Evolutionary conservation across 2,329 filamentous ascomycete species (phyloP).

Genomic region (Trichoderma sp.): DNA sequence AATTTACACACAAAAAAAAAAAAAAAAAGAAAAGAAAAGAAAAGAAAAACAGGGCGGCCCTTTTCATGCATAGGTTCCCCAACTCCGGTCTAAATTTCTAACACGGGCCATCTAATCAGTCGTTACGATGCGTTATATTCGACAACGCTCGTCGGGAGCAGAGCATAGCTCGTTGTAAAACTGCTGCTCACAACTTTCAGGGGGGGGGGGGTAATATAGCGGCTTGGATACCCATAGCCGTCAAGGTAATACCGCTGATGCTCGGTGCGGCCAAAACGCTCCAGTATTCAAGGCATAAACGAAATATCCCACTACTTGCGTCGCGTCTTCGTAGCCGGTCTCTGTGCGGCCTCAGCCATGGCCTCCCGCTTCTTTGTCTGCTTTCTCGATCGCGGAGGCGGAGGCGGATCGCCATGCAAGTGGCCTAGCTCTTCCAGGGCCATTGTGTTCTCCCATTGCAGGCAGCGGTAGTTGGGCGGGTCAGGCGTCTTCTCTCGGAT

Average conservation of each 20-base stretch:
- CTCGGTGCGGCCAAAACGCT: neutral
- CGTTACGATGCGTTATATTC: neutral
- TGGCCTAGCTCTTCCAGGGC: conserved; percentile 56
- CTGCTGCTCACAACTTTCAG: neutral
- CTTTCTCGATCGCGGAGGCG: conserved; percentile 50
- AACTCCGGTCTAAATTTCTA: conserved; percentile 16
- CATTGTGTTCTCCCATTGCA: conserved; percentile 55
- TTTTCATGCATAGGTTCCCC: neutral
- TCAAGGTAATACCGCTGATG: neutral
- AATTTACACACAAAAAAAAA: neutral
- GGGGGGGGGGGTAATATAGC: neutral
- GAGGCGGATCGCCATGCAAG: conserved; percentile 54
- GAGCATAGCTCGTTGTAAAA: conserved; percentile 17
- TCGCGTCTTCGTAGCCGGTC: conserved; percentile 32
- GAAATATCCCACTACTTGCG: conserved; percentile 17
- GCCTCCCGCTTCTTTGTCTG: conserved; percentile 51
- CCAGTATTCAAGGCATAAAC: neutral
- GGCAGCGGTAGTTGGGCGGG: conserved; percentile 46
- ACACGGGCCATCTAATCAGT: conserved; percentile 9
- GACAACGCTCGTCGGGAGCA: neutral
- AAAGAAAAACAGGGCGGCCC: neutral
- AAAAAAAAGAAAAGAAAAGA: neutral
- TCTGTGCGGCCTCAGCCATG: conserved; percentile 28
- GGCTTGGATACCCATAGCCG: neutral
- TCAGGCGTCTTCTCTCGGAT: conserved; percentile 48